phyloP scores from a whole-genome alignment of 2,329 filamentous ascomycete genomes.

The Pseudocercospora vitis region DNA sequence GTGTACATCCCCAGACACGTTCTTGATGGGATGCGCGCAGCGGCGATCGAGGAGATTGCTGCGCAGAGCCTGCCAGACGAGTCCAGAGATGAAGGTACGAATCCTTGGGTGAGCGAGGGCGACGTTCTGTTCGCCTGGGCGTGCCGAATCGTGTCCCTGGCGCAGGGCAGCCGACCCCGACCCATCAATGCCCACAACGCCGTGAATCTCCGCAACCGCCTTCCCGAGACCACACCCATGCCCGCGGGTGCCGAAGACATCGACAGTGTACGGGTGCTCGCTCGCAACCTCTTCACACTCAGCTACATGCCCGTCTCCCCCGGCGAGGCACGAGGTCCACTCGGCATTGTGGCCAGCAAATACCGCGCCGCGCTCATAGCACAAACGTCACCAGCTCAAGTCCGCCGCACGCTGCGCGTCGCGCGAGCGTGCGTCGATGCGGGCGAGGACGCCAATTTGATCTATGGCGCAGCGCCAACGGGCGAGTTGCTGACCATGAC shows the following conservation, averaged over 20 bases:
- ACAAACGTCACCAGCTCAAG: constrained; percentile 1
- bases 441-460: neutral
- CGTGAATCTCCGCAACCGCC: constrained; percentile 43
- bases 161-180: no score
- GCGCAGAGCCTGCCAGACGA: neutral
- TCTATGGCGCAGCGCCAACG: constrained; percentile 22
- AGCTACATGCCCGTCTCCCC: neutral
- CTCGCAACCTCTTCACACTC: neutral
- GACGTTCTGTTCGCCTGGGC: constrained; percentile 44
- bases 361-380: neutral
- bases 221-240: no score
- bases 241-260: neutral
- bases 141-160: constrained; percentile 31
- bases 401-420: neutral
- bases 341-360: neutral
- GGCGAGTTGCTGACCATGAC: constrained; percentile 40
- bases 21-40: no score
- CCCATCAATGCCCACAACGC: constrained; percentile 44
- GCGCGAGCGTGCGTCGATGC: neutral
- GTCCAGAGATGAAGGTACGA: neutral
- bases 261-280: neutral
- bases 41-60: no score
- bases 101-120: neutral
- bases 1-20: no score
- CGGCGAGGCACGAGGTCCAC: neutral